Conservation (phyloP, 257 asterid genomes). For the Fraxinus americana region DNA sequence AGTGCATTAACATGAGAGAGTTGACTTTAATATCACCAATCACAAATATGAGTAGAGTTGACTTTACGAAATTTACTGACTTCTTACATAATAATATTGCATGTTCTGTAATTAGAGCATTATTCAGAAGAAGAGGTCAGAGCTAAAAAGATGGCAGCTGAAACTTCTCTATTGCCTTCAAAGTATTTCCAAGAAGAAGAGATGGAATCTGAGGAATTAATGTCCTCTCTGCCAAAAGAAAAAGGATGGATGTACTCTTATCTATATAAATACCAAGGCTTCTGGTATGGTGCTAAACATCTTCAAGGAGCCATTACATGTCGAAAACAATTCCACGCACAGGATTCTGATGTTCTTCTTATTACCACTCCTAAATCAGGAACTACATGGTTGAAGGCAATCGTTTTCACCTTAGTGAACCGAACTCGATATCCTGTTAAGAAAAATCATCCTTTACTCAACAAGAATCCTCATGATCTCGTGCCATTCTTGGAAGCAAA, state of each 20-base stretch:
- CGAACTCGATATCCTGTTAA: constrained; percentile 26
- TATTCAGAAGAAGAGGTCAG: too few relatives aligned
- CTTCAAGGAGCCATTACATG: constrained; percentile 39
- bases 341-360: constrained; percentile 41
- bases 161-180: constrained; percentile 29
- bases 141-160: constrained; percentile 32
- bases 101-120: too few relatives aligned
- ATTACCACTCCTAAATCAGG: constrained; percentile 57
- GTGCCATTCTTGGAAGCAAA: constrained; percentile 28
- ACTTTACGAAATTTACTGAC: too few relatives aligned
- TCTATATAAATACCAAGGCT: constrained; percentile 49
- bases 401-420: constrained; percentile 40
- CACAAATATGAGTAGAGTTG: too few relatives aligned
- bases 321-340: constrained; percentile 39
- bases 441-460: constrained; percentile 25
- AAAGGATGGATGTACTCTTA: constrained; percentile 41
- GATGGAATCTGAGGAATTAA: constrained; percentile 24
- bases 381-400: constrained; percentile 58
- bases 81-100: too few relatives aligned
- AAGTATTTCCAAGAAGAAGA: constrained; percentile 42
- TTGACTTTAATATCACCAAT: too few relatives aligned
- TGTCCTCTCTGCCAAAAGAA: constrained; percentile 42
- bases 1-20: too few relatives aligned
- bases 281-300: constrained; percentile 36
- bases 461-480: constrained; percentile 28